A percentile compares a stretch with the other conserved stretches of the same genome.
Conservation (phyloP, 2,329 filamentous ascomycete genomes). For the Fusarium anthophilum region DNA sequence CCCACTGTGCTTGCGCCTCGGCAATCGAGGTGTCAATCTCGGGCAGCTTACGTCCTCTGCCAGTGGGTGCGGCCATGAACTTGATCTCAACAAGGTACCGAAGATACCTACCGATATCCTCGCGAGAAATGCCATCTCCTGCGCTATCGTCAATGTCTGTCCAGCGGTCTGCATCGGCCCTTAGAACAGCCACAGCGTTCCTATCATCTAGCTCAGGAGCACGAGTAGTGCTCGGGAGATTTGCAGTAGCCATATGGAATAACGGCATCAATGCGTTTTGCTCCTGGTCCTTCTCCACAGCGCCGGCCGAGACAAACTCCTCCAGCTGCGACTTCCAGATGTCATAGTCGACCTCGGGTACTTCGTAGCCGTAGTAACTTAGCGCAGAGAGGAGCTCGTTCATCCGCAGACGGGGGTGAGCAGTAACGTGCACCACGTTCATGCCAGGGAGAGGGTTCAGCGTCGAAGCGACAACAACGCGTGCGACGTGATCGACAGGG, state of each 20-base stretch:
- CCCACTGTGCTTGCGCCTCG: background rate
- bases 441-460: background rate
- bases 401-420: slow-evolving; percentile 1
- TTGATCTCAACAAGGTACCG: background rate
- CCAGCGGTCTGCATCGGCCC: background rate
- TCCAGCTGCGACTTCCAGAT: background rate
- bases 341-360: background rate
- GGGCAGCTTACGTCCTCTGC: background rate
- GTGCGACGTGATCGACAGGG: background rate
- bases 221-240: background rate
- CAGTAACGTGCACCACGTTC: background rate
- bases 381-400: background rate
- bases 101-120: background rate
- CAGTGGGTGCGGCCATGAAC: background rate
- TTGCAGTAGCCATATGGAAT: background rate
- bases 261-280: background rate
- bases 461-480: background rate
- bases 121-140: background rate
- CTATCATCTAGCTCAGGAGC: background rate
- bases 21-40: background rate
- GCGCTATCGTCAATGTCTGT: slow-evolving; percentile 1
- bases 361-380: background rate
- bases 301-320: background rate
- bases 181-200: background rate
- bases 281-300: background rate